Conservation (phyloP, 805 yeast genomes). For the Wickerhamiella australiensis region DNA sequence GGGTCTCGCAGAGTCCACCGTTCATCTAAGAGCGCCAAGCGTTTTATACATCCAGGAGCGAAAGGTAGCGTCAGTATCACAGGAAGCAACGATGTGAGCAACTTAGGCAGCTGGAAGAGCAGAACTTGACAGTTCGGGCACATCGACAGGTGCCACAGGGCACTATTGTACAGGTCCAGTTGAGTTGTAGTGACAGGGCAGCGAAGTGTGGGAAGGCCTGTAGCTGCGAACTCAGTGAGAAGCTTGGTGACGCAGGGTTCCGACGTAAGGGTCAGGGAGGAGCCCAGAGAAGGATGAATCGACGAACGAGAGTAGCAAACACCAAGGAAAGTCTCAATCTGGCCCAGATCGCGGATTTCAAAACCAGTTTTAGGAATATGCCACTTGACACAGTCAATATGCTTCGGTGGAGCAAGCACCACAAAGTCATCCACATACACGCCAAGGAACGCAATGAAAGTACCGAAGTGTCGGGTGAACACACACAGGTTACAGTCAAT, state of each 20-base stretch:
- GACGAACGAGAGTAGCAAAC: background rate
- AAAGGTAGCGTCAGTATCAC: background rate
- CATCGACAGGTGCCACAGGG: background rate
- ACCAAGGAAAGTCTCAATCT: background rate
- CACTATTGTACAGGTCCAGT: too few relatives aligned
- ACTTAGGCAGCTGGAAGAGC: too few relatives aligned
- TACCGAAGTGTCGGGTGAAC: background rate
- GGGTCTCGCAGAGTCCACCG: background rate
- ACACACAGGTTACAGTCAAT: background rate
- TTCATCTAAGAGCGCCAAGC: background rate
- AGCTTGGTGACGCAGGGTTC: too few relatives aligned
- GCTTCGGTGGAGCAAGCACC: background rate
- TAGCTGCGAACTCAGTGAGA: too few relatives aligned
- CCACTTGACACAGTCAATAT: background rate
- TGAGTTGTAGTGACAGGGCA: too few relatives aligned
- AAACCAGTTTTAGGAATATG: background rate
- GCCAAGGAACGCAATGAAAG: background rate
- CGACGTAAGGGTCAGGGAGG: too few relatives aligned
- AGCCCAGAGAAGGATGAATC: too few relatives aligned
- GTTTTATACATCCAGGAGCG: background rate
- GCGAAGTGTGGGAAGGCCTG: too few relatives aligned
- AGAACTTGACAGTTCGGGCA: background rate
- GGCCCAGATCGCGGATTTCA: constrained; percentile 1
- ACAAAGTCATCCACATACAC: constrained; percentile 1
- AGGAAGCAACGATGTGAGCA: background rate